Evolutionary conservation across 306 rosid genomes (phyloP), one percentile per base, ranked within the genome.

Genomic region (Vachellia collinsii): DNA sequence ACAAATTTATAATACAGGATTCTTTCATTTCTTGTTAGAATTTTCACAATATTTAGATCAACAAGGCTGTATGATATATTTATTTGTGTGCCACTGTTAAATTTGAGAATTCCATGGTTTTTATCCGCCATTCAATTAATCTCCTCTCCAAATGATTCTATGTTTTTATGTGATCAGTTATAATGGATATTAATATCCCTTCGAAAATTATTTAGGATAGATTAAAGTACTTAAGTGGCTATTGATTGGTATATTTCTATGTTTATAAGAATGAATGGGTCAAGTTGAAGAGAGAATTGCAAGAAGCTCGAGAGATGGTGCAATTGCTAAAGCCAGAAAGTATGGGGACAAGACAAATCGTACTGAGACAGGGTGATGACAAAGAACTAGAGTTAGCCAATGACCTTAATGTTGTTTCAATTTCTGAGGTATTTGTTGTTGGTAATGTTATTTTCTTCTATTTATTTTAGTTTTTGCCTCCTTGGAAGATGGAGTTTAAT

Each of bases 371-470:
- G 43, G 71, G n/a, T 66, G 71, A 66, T 1, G 48, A 67, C 16
- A 39, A 39, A 10, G 72, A 66, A 17, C 72, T 38, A 17, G 72
- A 38, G 72, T n/a, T 68, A 16, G 23, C 22, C 43, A 72, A 72
- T 72, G 39, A 20, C 12, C 9, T 48, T 29, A 29, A 47, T 14
- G 43, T 23, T 48, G 42, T 23, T 48, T 39, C 76, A 72, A 0
- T 17, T 29, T 14, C 43, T 14, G 44, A 46, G 76, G 76, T 72
- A 34, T 46, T 13, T 48, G 61, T 47, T 29, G 62, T 1, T 42
- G 19, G 11, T 43, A 6, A 11, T 70, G 42, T 25, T 70, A 14
- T 46, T 46, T 23, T 41, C 3, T 38, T 7, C 12, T 22, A 69
- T 69, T 42, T 11, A 22, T 20, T 12, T 10, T n/a, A 42, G 10